Evolutionary conservation across 352 stramenopile species (phyloP), one percentile per base, ranked within the genome.

Genomic region (Pythium dissimile): DNA sequence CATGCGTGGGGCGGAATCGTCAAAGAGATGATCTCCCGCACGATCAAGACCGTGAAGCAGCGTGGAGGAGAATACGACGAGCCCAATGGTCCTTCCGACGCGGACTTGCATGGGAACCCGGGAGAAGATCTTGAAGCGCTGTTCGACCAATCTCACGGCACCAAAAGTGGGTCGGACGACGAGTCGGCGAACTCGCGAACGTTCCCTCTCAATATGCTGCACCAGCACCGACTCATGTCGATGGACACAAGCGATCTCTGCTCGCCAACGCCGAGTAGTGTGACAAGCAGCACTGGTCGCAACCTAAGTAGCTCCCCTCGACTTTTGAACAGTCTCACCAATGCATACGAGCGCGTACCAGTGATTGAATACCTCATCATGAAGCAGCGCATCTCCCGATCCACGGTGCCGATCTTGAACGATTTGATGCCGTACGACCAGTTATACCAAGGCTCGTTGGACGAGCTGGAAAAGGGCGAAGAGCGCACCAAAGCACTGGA

Each of bases 321-420:
- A 2, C 44, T 38, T 8, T 27, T 62, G 35, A 53, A 41, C 32
- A 64, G 54, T 32, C 30, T 65, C n/a, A 51, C 57, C 13, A 44
- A 59, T 1, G 59, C 67, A 9, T 67, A 70, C n/a, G 69, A 82
- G 26, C 74, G 68, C 12, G 42, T 85, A 24, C 64, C 70, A 5
- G 64, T 87, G 10, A 56, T 89, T 2, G 77, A 89, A 8, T 87
- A 86, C 37, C 60, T 89, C 20, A 62, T 86, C 8, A 42, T 72
- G 38, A 77, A 82, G 13, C 51, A 67, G 6, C 64, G 72, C 15
- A 69, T 86, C 21, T 73, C 76, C 0, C 65, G 61, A 28, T 67
- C 68, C 0, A 86, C 80, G 28, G 50, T 84, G 1, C 62, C 65
- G 16, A 64, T 73, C 2, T 38, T 89, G 41, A 81, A 77, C 34